Percentiles rank a stretch among this genome's conserved stretches.
phyloP scores from a whole-genome alignment of 2,329 filamentous ascomycete species.

The Gremmenia infestans region DNA sequence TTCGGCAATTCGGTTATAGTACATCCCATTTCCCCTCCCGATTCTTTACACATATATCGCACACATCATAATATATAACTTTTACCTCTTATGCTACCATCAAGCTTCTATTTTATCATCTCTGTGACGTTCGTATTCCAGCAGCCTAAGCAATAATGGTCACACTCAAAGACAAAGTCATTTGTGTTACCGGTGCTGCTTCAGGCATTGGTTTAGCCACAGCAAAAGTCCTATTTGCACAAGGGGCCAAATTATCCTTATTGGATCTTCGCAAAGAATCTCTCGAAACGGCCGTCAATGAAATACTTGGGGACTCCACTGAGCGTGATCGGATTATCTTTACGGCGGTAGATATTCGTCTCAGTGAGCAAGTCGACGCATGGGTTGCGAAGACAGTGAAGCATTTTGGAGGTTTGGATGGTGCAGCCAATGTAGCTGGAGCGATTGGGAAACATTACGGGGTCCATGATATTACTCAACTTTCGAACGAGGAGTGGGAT shows the following conservation, averaged over 20 bases:
- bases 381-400: constrained; percentile 32
- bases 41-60: too few relatives aligned
- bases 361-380: constrained; percentile 22
- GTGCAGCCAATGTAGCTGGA: constrained; percentile 37
- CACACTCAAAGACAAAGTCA: constrained; percentile 42
- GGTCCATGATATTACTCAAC: neutral
- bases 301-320: constrained; percentile 16
- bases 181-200: constrained; percentile 72
- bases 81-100: too few relatives aligned
- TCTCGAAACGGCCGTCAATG: constrained; percentile 27
- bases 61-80: too few relatives aligned
- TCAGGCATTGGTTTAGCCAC: constrained; percentile 72
- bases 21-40: too few relatives aligned
- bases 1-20: too few relatives aligned
- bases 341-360: constrained; percentile 1
- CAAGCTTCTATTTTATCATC: too few relatives aligned
- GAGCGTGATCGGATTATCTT: neutral
- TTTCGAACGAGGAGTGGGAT: constrained; percentile 39
- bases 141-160: too few relatives aligned
- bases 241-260: constrained; percentile 13
- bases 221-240: constrained; percentile 41
- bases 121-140: too few relatives aligned
- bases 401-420: constrained; percentile 33
- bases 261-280: constrained; percentile 12
- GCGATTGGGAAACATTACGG: constrained; percentile 23